phyloP scores from a whole-genome alignment of 306 rosid species.

The Neltuma alba region DNA sequence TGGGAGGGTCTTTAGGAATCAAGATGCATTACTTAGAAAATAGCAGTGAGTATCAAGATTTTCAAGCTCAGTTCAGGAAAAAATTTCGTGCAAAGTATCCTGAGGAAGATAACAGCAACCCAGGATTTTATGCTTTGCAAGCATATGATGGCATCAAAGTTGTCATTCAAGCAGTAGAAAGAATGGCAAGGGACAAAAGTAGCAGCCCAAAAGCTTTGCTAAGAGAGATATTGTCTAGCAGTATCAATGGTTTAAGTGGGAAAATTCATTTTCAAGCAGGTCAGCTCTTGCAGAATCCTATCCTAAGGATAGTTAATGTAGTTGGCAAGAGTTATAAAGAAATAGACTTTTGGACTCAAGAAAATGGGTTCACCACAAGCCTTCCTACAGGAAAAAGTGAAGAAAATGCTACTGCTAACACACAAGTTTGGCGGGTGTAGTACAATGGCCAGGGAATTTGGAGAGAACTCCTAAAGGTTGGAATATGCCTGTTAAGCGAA shows the following conservation, averaged over 20 bases:
- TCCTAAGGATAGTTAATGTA: slow-evolving; percentile 59
- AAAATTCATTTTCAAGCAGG: slow-evolving; percentile 49
- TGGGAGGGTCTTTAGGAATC: slow-evolving; percentile 75
- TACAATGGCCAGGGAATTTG: slow-evolving; percentile 72
- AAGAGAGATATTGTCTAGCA: slow-evolving; percentile 39
- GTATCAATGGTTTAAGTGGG: slow-evolving; percentile 63
- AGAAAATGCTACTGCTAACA: slow-evolving; percentile 21
- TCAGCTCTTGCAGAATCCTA: slow-evolving; percentile 40
- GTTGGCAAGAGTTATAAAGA: slow-evolving; percentile 47
- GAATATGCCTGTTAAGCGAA: slow-evolving; percentile 55
- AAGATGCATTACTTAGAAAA: slow-evolving; percentile 48
- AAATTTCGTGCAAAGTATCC: slow-evolving; percentile 41
- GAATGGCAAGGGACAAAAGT: slow-evolving; percentile 18
- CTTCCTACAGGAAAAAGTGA: slow-evolving; percentile 14
- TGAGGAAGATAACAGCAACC: slow-evolving; percentile 50
- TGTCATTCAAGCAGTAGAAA: slow-evolving; percentile 50
- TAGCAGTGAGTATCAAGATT: slow-evolving; percentile 42
- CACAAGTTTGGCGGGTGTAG: slow-evolving; percentile 35
- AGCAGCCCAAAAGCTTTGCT: slow-evolving; percentile 22
- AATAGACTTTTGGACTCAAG: slow-evolving; percentile 58
- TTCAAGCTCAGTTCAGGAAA: slow-evolving; percentile 43
- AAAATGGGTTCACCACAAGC: slow-evolving; percentile 37
- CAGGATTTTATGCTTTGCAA: slow-evolving; percentile 59
- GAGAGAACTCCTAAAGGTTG: slow-evolving; percentile 59
- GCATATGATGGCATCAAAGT: slow-evolving; percentile 64